Evolutionary conservation across 768 basidiomycete genomes (phyloP), one percentile per base, ranked within the genome.

Genomic region (Termitomyces sp.): DNA sequence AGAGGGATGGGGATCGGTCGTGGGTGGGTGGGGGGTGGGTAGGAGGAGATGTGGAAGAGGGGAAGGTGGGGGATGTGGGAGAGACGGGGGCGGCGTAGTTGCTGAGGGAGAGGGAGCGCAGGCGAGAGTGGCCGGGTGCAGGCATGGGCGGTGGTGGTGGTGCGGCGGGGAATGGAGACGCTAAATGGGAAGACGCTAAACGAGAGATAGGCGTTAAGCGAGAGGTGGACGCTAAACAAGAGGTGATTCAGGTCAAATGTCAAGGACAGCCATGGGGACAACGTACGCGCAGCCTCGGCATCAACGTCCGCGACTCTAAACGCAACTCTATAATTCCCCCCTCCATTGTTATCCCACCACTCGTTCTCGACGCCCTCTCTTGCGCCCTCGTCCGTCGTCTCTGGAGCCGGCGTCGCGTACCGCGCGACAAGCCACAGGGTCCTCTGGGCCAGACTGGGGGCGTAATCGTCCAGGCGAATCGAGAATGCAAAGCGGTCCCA

Each of bases 271-370:
- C n/a, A n/a, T n/a, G 53, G 0, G 48, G 57, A 23, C 19, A 16
- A 71, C 68, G 57, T 58, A 75, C 73, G 60, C 65, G 73, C 73
- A 27, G 73, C 1, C 5, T 46, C 44, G 16, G 25, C 35, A 17
- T 29, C 11, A 5, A 1, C 41, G 14, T 2, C 14, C 55, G 9
- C n/a, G 21, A 52, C 21, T 57, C 60, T 17, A 72, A 98, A 98
- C 25, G 72, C 77, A 52, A 97, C 73, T 25, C 81, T 75, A 75
- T 95, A 98, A 68, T 98, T 95, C 60, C 68, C 61, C 0, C 86
- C 87, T 3, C 63, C 71, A 63, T 96, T 96, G 68, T 94, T 95
- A 73, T 98, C 96, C 96, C 96, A 98, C 80, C 88, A 90, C 74
- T 98, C 95, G 1, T 82, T 17, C 78, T 19, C 1, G 29, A 4